Base-by-base conservation (phyloP, 805 yeast genomes). In the Starmera amethionina region DNA sequence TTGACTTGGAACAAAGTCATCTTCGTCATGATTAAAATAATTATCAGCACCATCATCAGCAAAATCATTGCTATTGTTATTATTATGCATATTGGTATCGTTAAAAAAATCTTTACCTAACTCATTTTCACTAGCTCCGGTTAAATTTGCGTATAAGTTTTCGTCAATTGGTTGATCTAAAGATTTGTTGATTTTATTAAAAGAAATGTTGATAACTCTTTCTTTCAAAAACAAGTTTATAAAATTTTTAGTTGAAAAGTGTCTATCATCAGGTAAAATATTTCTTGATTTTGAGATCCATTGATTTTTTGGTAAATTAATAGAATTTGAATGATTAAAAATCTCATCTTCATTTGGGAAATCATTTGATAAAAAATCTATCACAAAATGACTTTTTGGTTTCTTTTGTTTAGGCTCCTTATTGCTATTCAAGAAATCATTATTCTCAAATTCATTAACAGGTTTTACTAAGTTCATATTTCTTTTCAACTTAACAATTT, bases 171-270 rank as follows among this genome's bases (percentile, higher is more conserved):
- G 67, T 25, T 40, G 32, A 31, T 54, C 58, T 22, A 22, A 22
- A 35, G 45, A 8, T 18, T 43, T 37, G n/a, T 43, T 49, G 44
- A 40, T 50, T 42, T 58, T 40, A 48, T 51, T 44, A 41, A 56
- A 50, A 12, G 60, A 48, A 41, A 64, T 51, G 54, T 72, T 70
- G 32, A 67, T 59, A 36, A 68, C 62, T 25, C 56, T 60, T 3
- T 94, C 89, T 56, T 83, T 83, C 31, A 80, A 63, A 54, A 84
- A 84, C 19, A 86, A 64, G 38, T 73, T 70, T 15, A 83, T 72
- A 42, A 90, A 72, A 43, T 76, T 70, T 42, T 75, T 72, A 0
- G 95, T 79, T 14, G 81, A 73, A 59, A 82, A 86, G 46, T 75
- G 80, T 46, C 72, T 70, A 56, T 86, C 95, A 45, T 77, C 79